Evolutionary conservation across 2,329 filamentous ascomycete genomes (phyloP), one percentile per base, ranked within the genome.

Genomic region (Cercospora sp.): DNA sequence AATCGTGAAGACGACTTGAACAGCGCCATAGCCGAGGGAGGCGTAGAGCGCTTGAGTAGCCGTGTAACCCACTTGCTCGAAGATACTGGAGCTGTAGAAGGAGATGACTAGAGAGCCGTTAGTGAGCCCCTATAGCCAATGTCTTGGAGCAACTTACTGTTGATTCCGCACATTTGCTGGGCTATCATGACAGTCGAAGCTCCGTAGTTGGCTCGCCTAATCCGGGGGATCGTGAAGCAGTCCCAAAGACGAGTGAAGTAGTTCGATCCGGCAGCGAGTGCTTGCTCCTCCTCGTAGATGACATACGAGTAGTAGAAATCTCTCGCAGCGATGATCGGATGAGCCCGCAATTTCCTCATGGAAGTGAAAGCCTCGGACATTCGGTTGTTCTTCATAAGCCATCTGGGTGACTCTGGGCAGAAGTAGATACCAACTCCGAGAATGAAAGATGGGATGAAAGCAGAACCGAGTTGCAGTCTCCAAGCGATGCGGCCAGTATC

Each of bases 391-490:
- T 84, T 80, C 73, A 86, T 86, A 23, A 84, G 77, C 82, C 82
- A 85, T 71, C 83, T 76, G 26, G 83, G 83, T 2, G 80, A 82
- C 67, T 85, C 84, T 60, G 75, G 74, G 65, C 75, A 79, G 71
- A 80, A 77, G 63, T 65, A 80, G 62, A 80, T 77, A 26, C 75
- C 75, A 31, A 55, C 39, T 3, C 70, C 69, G 5, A 80, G 74
- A 65, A 79, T 72, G 67, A 80, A 74, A 9, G 79, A 75, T 18
- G 79, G 79, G 33, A 79, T 81, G 77, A 90, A 85, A 9, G 90
- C 88, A 2, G 87, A 90, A 6, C 84, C 87, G 80, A 92, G 85
- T 63, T 90, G 90, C 48, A 91, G 79, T 28, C 89, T 85, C 89
- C 90, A 91, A 68, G 90, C 81, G 33, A 85, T 85, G 2, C 74